Evolutionary conservation across 306 rosid species (phyloP).

Genomic region (Psophocarpus tetragonolobus): DNA sequence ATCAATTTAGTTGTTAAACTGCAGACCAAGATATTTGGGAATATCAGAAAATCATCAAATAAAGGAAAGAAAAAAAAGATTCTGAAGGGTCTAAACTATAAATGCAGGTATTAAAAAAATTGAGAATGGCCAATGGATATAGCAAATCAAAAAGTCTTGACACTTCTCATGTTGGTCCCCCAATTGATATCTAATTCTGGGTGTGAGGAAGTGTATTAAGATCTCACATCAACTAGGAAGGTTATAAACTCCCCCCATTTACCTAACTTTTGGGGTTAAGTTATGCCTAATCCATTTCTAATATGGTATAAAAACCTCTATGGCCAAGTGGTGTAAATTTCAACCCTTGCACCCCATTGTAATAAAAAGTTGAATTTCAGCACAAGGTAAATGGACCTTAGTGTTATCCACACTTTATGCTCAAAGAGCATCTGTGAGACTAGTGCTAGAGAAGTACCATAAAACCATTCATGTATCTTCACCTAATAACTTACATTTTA

Average conservation of each 20-base stretch:
- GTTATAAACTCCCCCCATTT: neutral
- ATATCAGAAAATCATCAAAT: neutral
- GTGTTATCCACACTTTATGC: neutral
- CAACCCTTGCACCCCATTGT: neutral
- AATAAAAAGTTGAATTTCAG: neutral
- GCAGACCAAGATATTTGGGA: neutral
- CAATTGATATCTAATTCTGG: neutral
- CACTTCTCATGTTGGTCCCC: neutral
- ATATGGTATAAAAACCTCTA: too few species aligned
- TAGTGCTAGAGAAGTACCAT: neutral
- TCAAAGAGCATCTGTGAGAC: neutral
- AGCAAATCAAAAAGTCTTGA: neutral
- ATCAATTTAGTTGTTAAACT: neutral
- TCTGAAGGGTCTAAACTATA: neutral
- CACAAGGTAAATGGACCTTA: neutral
- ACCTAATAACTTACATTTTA: neutral
- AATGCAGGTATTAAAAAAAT: neutral
- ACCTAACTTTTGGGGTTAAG: neutral
- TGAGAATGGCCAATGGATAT: neutral
- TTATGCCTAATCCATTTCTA: neutral
- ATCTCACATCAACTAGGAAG: neutral
- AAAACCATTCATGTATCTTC: neutral
- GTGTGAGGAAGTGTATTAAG: neutral
- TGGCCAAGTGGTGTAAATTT: neutral
- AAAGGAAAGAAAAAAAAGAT: neutral